A percentile compares a stretch with the other conserved stretches of the same genome.
Conservation (phyloP, 1,284 basidiomycete species). For the Dichomitus squalens region DNA sequence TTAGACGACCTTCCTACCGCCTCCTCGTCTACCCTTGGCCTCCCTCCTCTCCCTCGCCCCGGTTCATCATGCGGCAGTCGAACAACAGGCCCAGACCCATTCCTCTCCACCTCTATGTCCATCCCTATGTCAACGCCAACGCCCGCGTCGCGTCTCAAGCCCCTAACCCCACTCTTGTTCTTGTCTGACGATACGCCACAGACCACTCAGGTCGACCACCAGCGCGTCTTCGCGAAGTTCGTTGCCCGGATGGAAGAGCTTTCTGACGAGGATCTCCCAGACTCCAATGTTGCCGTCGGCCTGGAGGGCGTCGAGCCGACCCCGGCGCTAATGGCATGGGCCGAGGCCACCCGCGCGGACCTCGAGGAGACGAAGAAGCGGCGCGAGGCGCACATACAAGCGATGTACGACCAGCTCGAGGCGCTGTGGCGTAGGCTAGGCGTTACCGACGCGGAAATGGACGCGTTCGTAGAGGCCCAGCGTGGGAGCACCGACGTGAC, state of each 20-base stretch:
- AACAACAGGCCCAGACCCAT: slow-evolving; percentile 45
- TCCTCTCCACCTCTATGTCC: slow-evolving; percentile 42
- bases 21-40: slow-evolving; percentile 40
- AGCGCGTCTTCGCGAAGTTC: slow-evolving; percentile 64
- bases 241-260: slow-evolving; percentile 64
- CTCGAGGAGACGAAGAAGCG: slow-evolving; percentile 70
- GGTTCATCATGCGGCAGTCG: slow-evolving; percentile 40
- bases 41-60: slow-evolving; percentile 39
- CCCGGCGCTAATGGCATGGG: slow-evolving; percentile 64
- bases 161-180: slow-evolving; percentile 29
- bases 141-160: slow-evolving; percentile 30
- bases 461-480: slow-evolving; percentile 79
- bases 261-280: slow-evolving; percentile 47
- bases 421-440: slow-evolving; percentile 80
- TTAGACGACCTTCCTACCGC: slow-evolving; percentile 48
- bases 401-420: slow-evolving; percentile 86
- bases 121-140: slow-evolving; percentile 36
- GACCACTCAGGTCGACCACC: slow-evolving; percentile 46
- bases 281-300: slow-evolving; percentile 48
- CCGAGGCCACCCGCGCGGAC: slow-evolving; percentile 53
- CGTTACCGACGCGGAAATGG: slow-evolving; percentile 72
- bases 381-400: slow-evolving; percentile 78
- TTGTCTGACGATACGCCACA: slow-evolving; percentile 26
- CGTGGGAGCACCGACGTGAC: slow-evolving; percentile 77
- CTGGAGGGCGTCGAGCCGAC: slow-evolving; percentile 69